Evolutionary conservation across 2,329 filamentous ascomycete genomes (phyloP).

Genomic region (Colletotrichum endophyticum): DNA sequence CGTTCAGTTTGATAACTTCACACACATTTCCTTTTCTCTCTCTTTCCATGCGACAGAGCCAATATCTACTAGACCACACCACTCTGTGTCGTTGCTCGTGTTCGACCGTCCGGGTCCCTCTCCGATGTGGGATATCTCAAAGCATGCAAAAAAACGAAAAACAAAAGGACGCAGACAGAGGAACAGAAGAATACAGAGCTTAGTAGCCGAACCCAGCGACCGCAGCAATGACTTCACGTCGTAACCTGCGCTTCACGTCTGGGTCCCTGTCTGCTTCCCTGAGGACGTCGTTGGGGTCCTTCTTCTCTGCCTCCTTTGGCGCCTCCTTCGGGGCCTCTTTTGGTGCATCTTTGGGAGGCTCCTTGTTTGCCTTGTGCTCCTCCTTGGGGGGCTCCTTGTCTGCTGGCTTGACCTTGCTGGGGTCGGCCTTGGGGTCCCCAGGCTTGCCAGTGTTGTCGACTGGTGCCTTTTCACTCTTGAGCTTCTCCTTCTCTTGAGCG

Average conservation of each 20-base stretch:
- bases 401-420: not conserved
- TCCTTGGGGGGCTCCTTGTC: not conserved
- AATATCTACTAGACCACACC: not conserved
- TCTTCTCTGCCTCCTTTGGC: slow-evolving; percentile 1
- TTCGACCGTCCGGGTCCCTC: not conserved
- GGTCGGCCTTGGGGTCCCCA: slow-evolving; percentile 12
- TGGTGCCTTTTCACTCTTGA: slow-evolving; percentile 10
- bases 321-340: not conserved
- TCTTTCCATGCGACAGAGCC: not conserved
- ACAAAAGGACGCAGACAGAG: not conserved
- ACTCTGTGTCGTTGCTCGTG: not conserved
- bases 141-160: not conserved
- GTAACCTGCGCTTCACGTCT: slow-evolving; percentile 8
- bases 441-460: slow-evolving; percentile 9
- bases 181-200: not conserved
- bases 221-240: slow-evolving; percentile 10
- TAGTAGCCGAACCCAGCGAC: slow-evolving; percentile 18
- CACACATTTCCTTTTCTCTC: not conserved
- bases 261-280: slow-evolving; percentile 7
- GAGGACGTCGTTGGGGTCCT: slow-evolving; percentile 17
- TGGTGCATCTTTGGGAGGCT: not conserved
- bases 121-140: slow-evolving; percentile 4
- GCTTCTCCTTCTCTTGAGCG: slow-evolving; percentile 5
- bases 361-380: not conserved
- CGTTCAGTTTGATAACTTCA: not conserved